A percentile compares a stretch with the other conserved stretches of the same genome.
These are phyloP conservation scores for Phanerodontia chrysosporium DNA, from an alignment of 768 basidiomycete genomes.

Conservation along the genomic window DNA sequence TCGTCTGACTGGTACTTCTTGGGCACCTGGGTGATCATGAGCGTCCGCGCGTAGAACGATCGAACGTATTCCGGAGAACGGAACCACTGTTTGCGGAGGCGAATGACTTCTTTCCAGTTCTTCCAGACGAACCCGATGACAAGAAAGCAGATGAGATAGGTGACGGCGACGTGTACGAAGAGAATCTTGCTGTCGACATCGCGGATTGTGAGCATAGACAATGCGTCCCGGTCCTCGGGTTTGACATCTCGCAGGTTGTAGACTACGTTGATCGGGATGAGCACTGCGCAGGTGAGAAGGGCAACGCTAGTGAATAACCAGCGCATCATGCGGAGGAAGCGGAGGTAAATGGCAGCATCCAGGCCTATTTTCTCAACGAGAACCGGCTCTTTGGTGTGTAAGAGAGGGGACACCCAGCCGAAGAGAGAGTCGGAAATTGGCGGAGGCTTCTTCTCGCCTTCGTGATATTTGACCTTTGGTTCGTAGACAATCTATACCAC, in stretches of 20 bases:
- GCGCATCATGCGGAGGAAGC: slow-evolving; percentile 85
- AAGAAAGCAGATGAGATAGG: slow-evolving; percentile 75
- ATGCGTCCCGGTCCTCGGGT: slow-evolving; percentile 47
- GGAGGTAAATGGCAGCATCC: slow-evolving; percentile 89
- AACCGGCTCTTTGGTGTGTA: slow-evolving; percentile 83
- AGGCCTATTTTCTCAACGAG: slow-evolving; percentile 85
- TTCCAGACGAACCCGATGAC: slow-evolving; percentile 68
- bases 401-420: slow-evolving; percentile 86
- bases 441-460: slow-evolving; percentile 72
- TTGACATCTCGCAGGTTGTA: slow-evolving; percentile 75
- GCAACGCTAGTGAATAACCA: slow-evolving; percentile 65
- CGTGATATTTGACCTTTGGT: slow-evolving; percentile 90
- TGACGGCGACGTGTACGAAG: slow-evolving; percentile 80
- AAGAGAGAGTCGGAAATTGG: slow-evolving; percentile 78
- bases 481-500: slow-evolving; percentile 73
- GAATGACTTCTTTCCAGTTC: slow-evolving; percentile 77
- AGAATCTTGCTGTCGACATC: slow-evolving; percentile 69
- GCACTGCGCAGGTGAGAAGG: slow-evolving; percentile 58
- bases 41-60: slow-evolving; percentile 91
- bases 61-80: slow-evolving; percentile 83
- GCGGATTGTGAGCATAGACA: slow-evolving; percentile 83
- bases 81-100: slow-evolving; percentile 79
- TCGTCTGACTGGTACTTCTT: slow-evolving; percentile 82
- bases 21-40: slow-evolving; percentile 76
- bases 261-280: slow-evolving; percentile 82